Base-by-base conservation (phyloP, 441 rosid genomes). In the Biscutella auriculata region DNA sequence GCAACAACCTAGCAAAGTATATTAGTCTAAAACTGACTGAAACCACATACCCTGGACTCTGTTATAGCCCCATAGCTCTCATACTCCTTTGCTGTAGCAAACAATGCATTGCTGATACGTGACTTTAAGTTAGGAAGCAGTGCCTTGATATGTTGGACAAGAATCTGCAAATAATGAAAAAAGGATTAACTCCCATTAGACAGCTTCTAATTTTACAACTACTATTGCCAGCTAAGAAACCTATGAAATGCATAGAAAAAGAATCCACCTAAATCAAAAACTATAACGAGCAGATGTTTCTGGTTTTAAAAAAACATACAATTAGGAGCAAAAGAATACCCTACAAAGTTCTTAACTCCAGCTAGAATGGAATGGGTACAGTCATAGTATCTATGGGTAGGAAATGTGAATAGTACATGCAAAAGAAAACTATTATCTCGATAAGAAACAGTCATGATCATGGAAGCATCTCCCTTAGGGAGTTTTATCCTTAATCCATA, bases 1-100 rank as follows among this genome's bases (percentile, higher is more conserved):
- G 42, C 43, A 25, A 19, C 5, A 62, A 27, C 12, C 37, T 8
- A 2, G 17, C n/a, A n/a, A n/a, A n/a, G n/a, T n/a, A n/a, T n/a
- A n/a, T 33, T 25, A 32, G 35, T 27, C 34, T 35, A 28, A 40
- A 50, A 58, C 50, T 33, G 40, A 25, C 29, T 5, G 21, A 56
- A 44, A 54, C 35, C 37, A 55, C 72, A 45, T 77, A 61, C 98
- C 94, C 80, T 88, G 55, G 98, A 81, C 73, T 92, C 98, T 13
- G 84, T 81, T 57, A 92, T 76, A 72, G 83, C 88, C 62, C 95
- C 98, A 72, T 76, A 92, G 74, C 96, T 88, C 63, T 92, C 92
- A 75, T 88, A 92, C 70, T 88, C 97, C 74, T 92, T 92, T 51
- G 95, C 95, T 47, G 82, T 80, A 70, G 91, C 64, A 70, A 79